phyloP scores from a whole-genome alignment of 2,329 filamentous ascomycete genomes.

The Raffaelea deltoideospora region DNA sequence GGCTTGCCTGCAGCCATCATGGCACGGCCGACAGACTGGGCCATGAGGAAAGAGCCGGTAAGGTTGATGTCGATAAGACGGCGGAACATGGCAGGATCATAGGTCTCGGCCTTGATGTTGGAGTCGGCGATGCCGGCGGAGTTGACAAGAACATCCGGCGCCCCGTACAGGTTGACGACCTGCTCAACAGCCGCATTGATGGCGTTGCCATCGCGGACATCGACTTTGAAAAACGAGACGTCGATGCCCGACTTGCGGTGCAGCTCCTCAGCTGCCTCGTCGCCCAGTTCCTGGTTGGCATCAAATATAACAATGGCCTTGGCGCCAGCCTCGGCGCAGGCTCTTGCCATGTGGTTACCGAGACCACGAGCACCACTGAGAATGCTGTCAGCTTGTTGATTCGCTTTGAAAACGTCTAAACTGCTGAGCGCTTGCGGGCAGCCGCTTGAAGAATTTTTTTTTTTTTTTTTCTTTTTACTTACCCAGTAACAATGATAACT shows the following conservation, averaged over 20 bases:
- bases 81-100: slow-evolving; percentile 63
- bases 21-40: slow-evolving; percentile 53
- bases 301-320: slow-evolving; percentile 63
- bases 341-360: slow-evolving; percentile 66
- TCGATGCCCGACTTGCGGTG: slow-evolving; percentile 59
- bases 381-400: too few species aligned
- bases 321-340: slow-evolving; percentile 60
- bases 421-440: too few species aligned
- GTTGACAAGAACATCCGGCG: slow-evolving; percentile 63
- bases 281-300: slow-evolving; percentile 60
- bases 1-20: slow-evolving; percentile 61
- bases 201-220: slow-evolving; percentile 56
- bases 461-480: slow-evolving; percentile 17
- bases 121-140: slow-evolving; percentile 69
- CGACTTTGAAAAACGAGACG: slow-evolving; percentile 64
- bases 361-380: slow-evolving; percentile 57
- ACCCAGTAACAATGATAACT: slow-evolving; percentile 59
- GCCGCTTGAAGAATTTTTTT: too few species aligned
- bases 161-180: slow-evolving; percentile 50
- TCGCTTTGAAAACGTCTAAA: too few species aligned
- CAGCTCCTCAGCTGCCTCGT: slow-evolving; percentile 52
- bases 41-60: slow-evolving; percentile 63
- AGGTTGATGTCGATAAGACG: slow-evolving; percentile 72
- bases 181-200: slow-evolving; percentile 55
- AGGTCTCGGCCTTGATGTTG: slow-evolving; percentile 69